Evolutionary conservation across 2,329 filamentous ascomycete species (phyloP).

Genomic region (Cladosporium velox): DNA sequence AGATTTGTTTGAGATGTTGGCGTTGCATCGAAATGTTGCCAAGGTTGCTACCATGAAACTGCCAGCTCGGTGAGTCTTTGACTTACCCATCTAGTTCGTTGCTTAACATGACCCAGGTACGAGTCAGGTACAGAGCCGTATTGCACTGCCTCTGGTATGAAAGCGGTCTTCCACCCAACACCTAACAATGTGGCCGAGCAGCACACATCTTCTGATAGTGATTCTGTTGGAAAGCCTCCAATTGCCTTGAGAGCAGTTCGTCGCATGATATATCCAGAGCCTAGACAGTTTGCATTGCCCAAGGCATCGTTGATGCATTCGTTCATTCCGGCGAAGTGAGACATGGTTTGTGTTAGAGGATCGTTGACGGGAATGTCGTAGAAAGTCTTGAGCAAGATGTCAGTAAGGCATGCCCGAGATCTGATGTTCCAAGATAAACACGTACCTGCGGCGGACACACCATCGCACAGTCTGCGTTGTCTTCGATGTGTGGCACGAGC

Average conservation of each 20-base stretch:
- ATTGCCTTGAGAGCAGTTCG: constrained; percentile 62
- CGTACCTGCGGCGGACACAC: constrained; percentile 17
- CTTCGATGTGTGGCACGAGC: constrained; percentile 57
- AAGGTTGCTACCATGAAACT: background rate
- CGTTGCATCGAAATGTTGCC: background rate
- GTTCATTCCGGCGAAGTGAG: constrained; percentile 60
- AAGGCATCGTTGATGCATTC: constrained; percentile 50
- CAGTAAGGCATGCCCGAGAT: constrained; percentile 40
- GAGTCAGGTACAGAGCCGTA: constrained; percentile 62
- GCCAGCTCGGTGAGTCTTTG: background rate
- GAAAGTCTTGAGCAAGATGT: constrained; percentile 63
- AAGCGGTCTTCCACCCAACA: constrained; percentile 63
- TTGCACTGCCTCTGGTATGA: constrained; percentile 61
- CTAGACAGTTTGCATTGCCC: constrained; percentile 64
- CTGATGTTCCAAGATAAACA: background rate
- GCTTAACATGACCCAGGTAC: constrained; percentile 57
- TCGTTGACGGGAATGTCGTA: constrained; percentile 63
- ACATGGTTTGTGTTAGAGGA: constrained; percentile 59
- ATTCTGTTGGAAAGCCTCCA: constrained; percentile 62
- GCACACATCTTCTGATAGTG: constrained; percentile 62
- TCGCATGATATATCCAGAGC: constrained; percentile 62
- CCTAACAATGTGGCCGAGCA: constrained; percentile 62
- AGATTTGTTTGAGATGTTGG: background rate
- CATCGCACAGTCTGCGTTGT: constrained; percentile 12
- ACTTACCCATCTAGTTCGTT: constrained; percentile 56